phyloP scores from a whole-genome alignment of 1,284 basidiomycete genomes.

The Cerioporus squamosus region DNA sequence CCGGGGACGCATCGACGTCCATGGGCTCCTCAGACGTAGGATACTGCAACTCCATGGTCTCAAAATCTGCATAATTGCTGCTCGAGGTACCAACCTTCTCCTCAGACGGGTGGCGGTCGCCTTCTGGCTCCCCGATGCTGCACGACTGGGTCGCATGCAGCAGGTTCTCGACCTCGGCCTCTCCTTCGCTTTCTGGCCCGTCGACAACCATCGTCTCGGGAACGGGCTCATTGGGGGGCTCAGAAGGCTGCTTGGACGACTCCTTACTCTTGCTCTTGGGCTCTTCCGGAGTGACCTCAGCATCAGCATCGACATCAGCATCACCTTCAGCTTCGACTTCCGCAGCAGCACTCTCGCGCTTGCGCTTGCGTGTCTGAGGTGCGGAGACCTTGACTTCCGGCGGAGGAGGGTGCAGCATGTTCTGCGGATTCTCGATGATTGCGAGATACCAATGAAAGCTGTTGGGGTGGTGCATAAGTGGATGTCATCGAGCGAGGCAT shows the following conservation, averaged over 20 bases:
- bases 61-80: not conserved
- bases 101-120: slow-evolving; percentile 10
- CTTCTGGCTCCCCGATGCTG: slow-evolving; percentile 22
- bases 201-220: slow-evolving; percentile 8
- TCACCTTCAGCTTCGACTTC: not conserved
- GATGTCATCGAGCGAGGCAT: not conserved
- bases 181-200: slow-evolving; percentile 26
- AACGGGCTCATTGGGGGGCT: not conserved
- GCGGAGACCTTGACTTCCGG: slow-evolving; percentile 27
- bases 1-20: slow-evolving; percentile 25
- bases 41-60: slow-evolving; percentile 21
- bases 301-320: not conserved
- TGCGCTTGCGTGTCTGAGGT: slow-evolving; percentile 37
- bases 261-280: not conserved
- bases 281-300: not conserved
- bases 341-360: slow-evolving; percentile 25
- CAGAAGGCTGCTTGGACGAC: not conserved
- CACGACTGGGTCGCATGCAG: slow-evolving; percentile 25
- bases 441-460: slow-evolving; percentile 98
- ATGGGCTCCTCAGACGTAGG: slow-evolving; percentile 21
- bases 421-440: slow-evolving; percentile 86
- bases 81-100: not conserved
- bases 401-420: slow-evolving; percentile 53
- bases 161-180: slow-evolving; percentile 29
- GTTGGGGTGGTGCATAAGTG: slow-evolving; percentile 6